Evolutionary conservation across 2,329 filamentous ascomycete species (phyloP), one percentile per base, ranked within the genome.

Genomic region (Exophiala sideris): DNA sequence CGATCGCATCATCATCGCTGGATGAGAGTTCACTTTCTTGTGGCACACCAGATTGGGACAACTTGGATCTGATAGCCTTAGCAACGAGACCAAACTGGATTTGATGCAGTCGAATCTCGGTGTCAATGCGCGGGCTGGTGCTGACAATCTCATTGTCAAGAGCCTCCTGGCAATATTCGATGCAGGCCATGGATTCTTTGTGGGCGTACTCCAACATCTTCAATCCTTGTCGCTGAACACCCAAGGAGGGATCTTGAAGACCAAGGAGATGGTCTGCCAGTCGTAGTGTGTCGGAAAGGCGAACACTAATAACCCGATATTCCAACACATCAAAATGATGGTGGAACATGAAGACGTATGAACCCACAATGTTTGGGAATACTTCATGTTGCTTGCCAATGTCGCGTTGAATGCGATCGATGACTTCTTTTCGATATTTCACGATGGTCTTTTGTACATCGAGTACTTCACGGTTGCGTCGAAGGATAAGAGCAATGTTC

Each of bases 71-170:
- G 12, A 50, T 48, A 5, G 50, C 32, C 16, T 45, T 54, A 16
- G 51, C 55, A 24, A 63, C 50, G 16, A 59, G 53, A 29, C 55
- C 39, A 34, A 64, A 62, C 18, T 52, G 58, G 5, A 63, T 42
- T 40, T 64, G 60, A 20, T 62, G 57, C 18, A 67, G 52, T 16
- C 60, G 60, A 1, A 63, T 47, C 48, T 68, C 66, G 21, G 52
- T 56, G 49, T 67, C 63, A 24, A 68, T 50, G 14, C 56, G 48
- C 32, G 59, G 60, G 24, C 62, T 45, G 7, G 52, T 47, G 29
- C 45, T 56, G 1, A 32, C 38, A 18, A 40, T 12, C n/a, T 50
- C 57, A 18, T 56, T 40, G 2, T 24, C 36, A 35, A 66, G 58
- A 8, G 51, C 39, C 9, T 40, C 32, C n/a, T 59, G 36, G 29